These are phyloP conservation scores for Cantharellus anzutake DNA, from an alignment of 768 basidiomycete species.

Conservation along the genomic window DNA sequence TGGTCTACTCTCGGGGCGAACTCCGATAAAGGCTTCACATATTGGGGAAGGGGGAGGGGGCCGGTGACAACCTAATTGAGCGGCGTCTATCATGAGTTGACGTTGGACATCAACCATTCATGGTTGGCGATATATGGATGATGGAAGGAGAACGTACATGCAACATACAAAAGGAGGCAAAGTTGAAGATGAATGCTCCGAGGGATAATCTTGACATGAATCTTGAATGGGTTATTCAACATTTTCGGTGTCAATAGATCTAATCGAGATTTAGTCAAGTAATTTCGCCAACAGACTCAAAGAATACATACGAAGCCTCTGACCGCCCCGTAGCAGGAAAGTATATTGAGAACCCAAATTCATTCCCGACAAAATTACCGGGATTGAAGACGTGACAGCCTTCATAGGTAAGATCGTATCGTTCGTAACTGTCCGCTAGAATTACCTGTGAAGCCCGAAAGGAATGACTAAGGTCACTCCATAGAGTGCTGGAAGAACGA, in stretches of 20 bases:
- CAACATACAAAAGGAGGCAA: no score
- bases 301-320: conserved; percentile 47
- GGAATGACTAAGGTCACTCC: not conserved
- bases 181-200: no score
- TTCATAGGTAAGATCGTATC: conserved; percentile 91
- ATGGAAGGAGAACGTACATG: no score
- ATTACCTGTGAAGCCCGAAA: conserved; percentile 36
- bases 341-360: conserved; percentile 79
- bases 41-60: no score
- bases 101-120: no score
- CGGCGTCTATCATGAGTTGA: no score
- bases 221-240: no score
- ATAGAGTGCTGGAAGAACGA: conserved; percentile 15
- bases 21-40: no score
- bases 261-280: not conserved
- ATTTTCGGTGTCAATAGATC: not conserved
- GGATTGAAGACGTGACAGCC: conserved; percentile 99
- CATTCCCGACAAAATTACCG: conserved; percentile 69
- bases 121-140: no score
- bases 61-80: no score
- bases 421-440: conserved; percentile 90
- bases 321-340: conserved; percentile 72
- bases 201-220: no score
- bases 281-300: not conserved
- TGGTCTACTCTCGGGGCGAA: no score